Percentiles rank a stretch among this genome's conserved stretches.
Evolutionary conservation across 768 basidiomycete genomes (phyloP).

Genomic region (Cystobasidium onofrii): DNA sequence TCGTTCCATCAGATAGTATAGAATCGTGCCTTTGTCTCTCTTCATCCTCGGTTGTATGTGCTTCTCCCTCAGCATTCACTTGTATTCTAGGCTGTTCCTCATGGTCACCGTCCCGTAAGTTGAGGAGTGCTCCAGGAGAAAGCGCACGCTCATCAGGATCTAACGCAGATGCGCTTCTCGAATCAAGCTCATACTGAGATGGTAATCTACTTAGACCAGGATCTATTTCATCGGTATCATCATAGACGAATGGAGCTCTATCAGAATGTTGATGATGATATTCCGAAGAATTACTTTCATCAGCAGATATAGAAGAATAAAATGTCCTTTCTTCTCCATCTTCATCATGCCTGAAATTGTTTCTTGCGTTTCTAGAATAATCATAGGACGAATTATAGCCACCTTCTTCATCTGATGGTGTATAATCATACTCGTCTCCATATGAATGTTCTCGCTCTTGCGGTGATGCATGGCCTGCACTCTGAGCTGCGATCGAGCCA

Average conservation of each 20-base stretch:
- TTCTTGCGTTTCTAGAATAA: neutral
- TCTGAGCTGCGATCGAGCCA: neutral
- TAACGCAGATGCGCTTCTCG: neutral
- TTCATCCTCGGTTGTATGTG: neutral
- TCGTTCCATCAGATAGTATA: neutral
- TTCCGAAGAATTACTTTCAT: neutral
- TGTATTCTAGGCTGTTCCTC: neutral
- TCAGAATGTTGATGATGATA: conserved; percentile 6
- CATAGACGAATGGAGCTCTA: conserved; percentile 21
- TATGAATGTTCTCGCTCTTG: neutral
- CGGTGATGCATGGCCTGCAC: neutral
- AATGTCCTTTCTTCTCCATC: neutral
- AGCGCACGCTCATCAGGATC: too few species aligned
- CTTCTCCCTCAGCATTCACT: neutral
- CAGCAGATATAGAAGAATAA: neutral
- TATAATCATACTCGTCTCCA: neutral
- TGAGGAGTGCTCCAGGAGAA: too few species aligned
- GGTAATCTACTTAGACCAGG: neutral
- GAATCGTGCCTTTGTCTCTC: neutral
- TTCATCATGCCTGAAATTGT: neutral
- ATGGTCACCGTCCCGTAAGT: neutral
- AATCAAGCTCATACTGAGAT: neutral
- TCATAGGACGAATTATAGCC: neutral
- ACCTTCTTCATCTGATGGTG: neutral
- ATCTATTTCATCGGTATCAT: conserved; percentile 28